Evolutionary conservation across 179 eudicot species (phyloP), one percentile per base, ranked within the genome.

Genomic region (Amaranthus tricolor): DNA sequence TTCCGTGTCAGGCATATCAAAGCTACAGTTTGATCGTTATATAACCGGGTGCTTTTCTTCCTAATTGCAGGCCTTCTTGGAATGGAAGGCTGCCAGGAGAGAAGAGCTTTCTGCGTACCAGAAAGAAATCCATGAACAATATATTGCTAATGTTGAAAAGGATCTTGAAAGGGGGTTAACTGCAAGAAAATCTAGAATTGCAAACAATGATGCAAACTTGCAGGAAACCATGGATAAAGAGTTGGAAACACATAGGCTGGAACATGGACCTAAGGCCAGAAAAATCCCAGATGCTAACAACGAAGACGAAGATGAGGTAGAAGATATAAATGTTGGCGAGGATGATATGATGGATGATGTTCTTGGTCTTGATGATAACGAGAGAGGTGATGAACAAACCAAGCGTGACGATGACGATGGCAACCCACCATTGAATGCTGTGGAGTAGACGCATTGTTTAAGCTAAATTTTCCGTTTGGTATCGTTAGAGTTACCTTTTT

Each of bases 211-310:
- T 65, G 76, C 88, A 62, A 89, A 89, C 81, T 86, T 92, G 64
- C 98, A 94, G 82, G 98, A 94, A 81, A 94, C 94, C 50, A 94
- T 90, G 98, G 97, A 94, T 89, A 82, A 90, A 75, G 98, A 94
- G 79, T 84, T 94, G 69, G 98, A 94, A 83, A 90, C 96, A 66
- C 98, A 94, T 58, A 86, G 89, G 88, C 89, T 92, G 20, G 97
- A 95, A 81, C 99, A 90, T 65, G 97, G 99, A 15, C 99, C 97
- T 7, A 95, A 93, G 85, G 89, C 89, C 54, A 80, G 97, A 15
- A 95, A 89, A 74, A 88, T 95, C 45, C 90, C 93, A 3, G 83
- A 85, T 49, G 85, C 86, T 48, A 68, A 89, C 76, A 86, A 87
- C 43, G 98, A 94, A 62, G 98, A 94, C 58, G 98, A 94, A 57